phyloP scores from a whole-genome alignment of 352 stramenopile species.

The Bremia lactucae region DNA sequence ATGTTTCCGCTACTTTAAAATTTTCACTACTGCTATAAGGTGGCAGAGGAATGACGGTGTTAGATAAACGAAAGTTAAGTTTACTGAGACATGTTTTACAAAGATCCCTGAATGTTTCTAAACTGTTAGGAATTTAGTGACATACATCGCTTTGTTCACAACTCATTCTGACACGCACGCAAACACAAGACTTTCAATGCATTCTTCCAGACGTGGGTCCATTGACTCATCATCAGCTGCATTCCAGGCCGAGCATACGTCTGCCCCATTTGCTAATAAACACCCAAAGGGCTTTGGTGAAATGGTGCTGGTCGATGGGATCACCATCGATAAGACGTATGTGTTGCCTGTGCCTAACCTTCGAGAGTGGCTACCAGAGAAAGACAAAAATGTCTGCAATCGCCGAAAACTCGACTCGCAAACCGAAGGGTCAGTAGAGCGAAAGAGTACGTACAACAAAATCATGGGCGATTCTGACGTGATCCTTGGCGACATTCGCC shows the following conservation, averaged over 20 bases:
- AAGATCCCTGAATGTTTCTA: too few species aligned
- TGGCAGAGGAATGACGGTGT: too few species aligned
- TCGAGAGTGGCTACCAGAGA: constrained; percentile 50
- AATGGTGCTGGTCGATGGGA: constrained; percentile 61
- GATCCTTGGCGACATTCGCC: constrained; percentile 74
- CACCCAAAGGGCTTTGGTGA: constrained; percentile 75
- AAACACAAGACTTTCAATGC: too few species aligned
- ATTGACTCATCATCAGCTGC: constrained; percentile 18
- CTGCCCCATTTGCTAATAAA: constrained; percentile 64
- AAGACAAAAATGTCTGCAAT: constrained; percentile 45
- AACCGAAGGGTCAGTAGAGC: constrained; percentile 38
- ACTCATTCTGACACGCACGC: too few species aligned
- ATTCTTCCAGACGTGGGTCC: constrained; percentile 14
- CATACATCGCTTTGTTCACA: too few species aligned
- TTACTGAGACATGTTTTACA: too few species aligned
- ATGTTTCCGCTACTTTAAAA: too few species aligned
- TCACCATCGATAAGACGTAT: constrained; percentile 54
- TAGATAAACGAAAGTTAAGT: too few species aligned
- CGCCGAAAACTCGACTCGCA: constrained; percentile 73
- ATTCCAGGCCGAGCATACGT: constrained; percentile 42
- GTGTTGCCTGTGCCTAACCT: constrained; percentile 68
- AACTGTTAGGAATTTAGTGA: too few species aligned
- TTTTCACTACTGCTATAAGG: too few species aligned
- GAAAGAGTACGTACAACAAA: constrained; percentile 81
- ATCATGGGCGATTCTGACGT: constrained; percentile 77